These are phyloP conservation scores for Amanita pallidorosea DNA, from an alignment of 768 basidiomycete genomes.

Conservation along the genomic window DNA sequence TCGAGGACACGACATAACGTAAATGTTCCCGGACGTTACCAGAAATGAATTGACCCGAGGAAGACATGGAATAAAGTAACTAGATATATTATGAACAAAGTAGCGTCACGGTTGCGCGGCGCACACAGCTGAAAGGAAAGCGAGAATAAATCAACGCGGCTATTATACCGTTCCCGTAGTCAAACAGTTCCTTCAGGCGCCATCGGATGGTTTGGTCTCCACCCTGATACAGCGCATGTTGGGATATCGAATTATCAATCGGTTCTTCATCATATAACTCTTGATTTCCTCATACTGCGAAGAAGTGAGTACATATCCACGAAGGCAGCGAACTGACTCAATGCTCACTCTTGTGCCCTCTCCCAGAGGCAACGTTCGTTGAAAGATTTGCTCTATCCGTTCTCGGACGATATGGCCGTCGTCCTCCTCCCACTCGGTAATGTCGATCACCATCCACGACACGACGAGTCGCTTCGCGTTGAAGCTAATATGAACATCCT, in stretches of 20 bases:
- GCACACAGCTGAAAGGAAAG: not conserved
- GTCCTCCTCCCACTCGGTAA: constrained; percentile 53
- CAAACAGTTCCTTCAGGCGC: not conserved
- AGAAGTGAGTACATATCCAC: not conserved
- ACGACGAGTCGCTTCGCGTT: constrained; percentile 52
- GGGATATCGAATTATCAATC: constrained; percentile 59
- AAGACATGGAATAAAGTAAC: constrained; percentile 1
- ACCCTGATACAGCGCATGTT: constrained; percentile 38
- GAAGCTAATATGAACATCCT: constrained; percentile 69
- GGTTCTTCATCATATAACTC: constrained; percentile 52
- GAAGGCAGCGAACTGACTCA: not conserved
- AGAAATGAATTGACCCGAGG: not conserved
- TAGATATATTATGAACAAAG: not conserved
- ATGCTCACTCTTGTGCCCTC: constrained; percentile 57
- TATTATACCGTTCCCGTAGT: not conserved
- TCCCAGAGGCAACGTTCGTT: constrained; percentile 60
- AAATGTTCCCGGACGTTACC: not conserved
- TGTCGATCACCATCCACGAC: constrained; percentile 53
- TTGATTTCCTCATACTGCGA: constrained; percentile 63
- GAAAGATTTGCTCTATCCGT: constrained; percentile 49
- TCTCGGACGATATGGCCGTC: constrained; percentile 52
- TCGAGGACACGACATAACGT: not conserved
- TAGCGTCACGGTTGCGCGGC: not conserved
- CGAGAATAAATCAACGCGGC: not conserved
- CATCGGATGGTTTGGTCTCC: constrained; percentile 15